These are phyloP conservation scores for Rhodomyrtus tomentosa DNA, from an alignment of 345 rosid species.

Conservation along the genomic window DNA sequence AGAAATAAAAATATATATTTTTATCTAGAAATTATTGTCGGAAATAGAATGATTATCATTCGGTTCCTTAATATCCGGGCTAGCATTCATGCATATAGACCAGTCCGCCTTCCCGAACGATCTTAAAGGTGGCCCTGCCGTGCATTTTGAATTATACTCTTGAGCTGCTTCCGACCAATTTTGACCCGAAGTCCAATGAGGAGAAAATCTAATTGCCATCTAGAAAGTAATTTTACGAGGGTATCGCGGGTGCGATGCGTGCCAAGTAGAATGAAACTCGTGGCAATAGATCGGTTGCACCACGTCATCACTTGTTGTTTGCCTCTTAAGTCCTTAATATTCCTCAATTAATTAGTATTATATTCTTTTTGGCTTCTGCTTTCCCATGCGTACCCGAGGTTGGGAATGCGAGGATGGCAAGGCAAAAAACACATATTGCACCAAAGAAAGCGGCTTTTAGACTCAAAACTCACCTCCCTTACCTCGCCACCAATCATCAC, in stretches of 20 bases:
- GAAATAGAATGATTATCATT: no score
- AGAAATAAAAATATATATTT: no score
- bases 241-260: no score
- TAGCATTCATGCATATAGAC: background rate
- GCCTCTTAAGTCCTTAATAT: background rate
- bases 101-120: background rate
- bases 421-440: background rate
- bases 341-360: background rate
- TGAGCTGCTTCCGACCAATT: fast-evolving
- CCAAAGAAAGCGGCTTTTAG: background rate
- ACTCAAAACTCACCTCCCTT: slow-evolving; percentile 1
- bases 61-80: no score
- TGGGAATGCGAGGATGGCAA: slow-evolving; percentile 34
- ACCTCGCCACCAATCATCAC: background rate
- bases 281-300: background rate
- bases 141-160: background rate
- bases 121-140: background rate
- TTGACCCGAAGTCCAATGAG: fast-evolving
- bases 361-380: background rate
- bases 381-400: background rate
- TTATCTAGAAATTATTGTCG: no score
- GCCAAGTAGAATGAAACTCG: background rate
- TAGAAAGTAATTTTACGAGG: no score
- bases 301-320: background rate
- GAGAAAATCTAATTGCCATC: background rate